Conservation (phyloP, 306 rosid species). For the Senna siamea region DNA sequence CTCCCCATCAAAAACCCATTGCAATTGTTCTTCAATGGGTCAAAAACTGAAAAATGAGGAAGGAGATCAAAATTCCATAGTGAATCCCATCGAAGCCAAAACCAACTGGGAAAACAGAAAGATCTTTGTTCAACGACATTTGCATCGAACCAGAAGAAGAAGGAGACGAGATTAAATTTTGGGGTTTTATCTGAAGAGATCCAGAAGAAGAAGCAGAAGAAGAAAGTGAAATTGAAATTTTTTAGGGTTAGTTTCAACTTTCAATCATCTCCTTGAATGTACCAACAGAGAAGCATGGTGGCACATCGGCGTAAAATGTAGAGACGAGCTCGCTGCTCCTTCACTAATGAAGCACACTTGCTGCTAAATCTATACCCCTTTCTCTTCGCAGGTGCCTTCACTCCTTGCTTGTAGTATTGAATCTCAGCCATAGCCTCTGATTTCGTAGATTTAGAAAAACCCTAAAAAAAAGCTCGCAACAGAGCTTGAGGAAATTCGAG, state of each 20-base stretch:
- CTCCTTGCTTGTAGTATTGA: constrained; percentile 38
- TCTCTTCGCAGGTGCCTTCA: constrained; percentile 38
- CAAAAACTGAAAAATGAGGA: constrained; percentile 42
- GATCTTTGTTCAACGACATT: constrained; percentile 25
- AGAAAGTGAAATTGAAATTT: neutral
- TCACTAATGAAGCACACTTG: constrained; percentile 72
- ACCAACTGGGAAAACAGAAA: constrained; percentile 38
- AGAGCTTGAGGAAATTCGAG: constrained; percentile 33
- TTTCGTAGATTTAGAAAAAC: neutral
- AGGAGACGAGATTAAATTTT: neutral
- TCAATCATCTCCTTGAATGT: constrained; percentile 85
- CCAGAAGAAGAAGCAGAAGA: constrained; percentile 1
- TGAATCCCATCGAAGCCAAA: constrained; percentile 36
- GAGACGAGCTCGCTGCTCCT: constrained; percentile 85
- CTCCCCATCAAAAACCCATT: constrained; percentile 48
- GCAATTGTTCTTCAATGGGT: constrained; percentile 40
- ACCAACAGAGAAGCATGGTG: constrained; percentile 95
- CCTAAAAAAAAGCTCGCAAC: constrained; percentile 1
- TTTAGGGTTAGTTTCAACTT: neutral
- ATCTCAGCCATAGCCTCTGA: constrained; percentile 45
- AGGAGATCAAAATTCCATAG: constrained; percentile 40
- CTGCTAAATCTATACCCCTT: constrained; percentile 56
- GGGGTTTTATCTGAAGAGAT: neutral
- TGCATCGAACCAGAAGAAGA: neutral
- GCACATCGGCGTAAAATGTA: constrained; percentile 95